Evolutionary conservation across 345 rosid genomes (phyloP).

Genomic region (Moricandia arvensis): DNA sequence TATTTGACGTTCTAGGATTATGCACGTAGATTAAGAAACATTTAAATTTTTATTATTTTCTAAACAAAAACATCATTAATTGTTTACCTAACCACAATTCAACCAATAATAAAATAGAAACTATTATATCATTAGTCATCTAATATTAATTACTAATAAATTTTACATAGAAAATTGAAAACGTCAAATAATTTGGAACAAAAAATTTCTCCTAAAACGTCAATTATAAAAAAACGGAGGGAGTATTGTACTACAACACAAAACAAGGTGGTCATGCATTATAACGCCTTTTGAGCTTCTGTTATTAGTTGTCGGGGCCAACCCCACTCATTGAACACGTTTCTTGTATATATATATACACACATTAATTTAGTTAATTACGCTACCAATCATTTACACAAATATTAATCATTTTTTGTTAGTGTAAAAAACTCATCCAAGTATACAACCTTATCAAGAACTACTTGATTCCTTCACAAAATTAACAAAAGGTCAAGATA

Average conservation of each 20-base stretch:
- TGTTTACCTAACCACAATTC: too few relatives aligned
- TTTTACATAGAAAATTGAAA: too few relatives aligned
- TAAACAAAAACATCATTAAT: too few relatives aligned
- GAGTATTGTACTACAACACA: slow-evolving; percentile 9
- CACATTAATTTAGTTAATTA: background rate
- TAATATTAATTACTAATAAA: too few relatives aligned
- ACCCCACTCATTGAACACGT: slow-evolving; percentile 29
- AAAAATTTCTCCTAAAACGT: too few relatives aligned
- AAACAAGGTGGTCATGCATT: slow-evolving; percentile 6
- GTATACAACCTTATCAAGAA: background rate
- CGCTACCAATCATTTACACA: background rate
- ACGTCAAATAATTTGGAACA: too few relatives aligned
- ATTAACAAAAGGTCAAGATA: slow-evolving; percentile 3
- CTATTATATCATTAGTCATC: too few relatives aligned
- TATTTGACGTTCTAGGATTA: too few relatives aligned
- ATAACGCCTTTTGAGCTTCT: slow-evolving; percentile 7
- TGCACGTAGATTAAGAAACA: too few relatives aligned
- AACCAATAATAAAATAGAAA: too few relatives aligned
- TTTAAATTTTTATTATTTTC: too few relatives aligned
- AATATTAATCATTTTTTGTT: background rate
- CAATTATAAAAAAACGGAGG: background rate
- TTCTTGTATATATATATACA: background rate
- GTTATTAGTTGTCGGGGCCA: slow-evolving; percentile 10
- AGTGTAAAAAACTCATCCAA: background rate
- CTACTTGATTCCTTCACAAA: background rate